phyloP scores from a whole-genome alignment of 75 land plant genomes.

The Cupressus sempervirens region DNA sequence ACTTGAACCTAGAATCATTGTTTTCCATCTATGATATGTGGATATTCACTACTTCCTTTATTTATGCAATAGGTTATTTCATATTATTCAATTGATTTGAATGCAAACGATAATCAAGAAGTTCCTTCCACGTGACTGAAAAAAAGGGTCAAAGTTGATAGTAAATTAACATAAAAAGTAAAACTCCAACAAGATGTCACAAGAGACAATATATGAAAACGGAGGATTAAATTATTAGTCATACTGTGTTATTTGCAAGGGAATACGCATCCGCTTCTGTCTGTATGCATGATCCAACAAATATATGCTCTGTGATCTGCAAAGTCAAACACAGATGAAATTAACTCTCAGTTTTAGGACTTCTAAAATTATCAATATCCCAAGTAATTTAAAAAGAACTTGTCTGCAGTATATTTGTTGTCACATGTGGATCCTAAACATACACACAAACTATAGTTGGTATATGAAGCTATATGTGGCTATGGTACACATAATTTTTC shows the following conservation, averaged over 20 bases:
- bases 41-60: no score
- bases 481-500: neutral
- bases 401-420: neutral
- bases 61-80: neutral
- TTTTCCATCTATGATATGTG: neutral
- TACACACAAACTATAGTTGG: neutral
- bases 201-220: neutral
- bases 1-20: neutral
- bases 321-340: slow-evolving; percentile 9
- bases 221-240: neutral
- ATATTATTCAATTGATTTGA: neutral
- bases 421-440: neutral
- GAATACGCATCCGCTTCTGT: slow-evolving; percentile 66
- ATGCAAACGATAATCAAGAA: neutral
- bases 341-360: neutral
- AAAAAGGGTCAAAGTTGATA: neutral
- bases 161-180: neutral
- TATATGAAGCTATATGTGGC: neutral
- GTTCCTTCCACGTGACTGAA: neutral
- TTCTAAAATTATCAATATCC: neutral
- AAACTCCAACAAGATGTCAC: neutral
- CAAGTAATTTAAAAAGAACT: neutral
- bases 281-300: slow-evolving; percentile 93
- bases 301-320: slow-evolving; percentile 88
- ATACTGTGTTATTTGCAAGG: slow-evolving; percentile 47